These are phyloP conservation scores for Nepenthes alata DNA, from an alignment of 179 eudicot genomes.

Conservation along the genomic window DNA sequence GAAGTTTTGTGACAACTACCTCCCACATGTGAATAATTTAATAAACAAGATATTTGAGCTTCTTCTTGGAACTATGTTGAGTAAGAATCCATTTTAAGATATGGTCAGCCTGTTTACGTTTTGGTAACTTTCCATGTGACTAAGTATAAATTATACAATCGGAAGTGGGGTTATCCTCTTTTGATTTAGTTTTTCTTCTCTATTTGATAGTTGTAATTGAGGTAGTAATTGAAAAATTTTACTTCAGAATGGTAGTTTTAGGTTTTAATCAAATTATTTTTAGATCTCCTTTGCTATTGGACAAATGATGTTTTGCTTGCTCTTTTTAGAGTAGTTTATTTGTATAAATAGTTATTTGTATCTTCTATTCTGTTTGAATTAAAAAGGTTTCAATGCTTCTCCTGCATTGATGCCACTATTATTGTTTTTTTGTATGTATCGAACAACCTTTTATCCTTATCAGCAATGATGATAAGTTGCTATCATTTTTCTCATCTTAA, in stretches of 20 bases:
- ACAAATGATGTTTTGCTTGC: not conserved
- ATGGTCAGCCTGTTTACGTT: not conserved
- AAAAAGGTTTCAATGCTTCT: conserved; percentile 3
- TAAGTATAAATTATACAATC: too few relatives aligned
- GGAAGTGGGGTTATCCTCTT: too few relatives aligned
- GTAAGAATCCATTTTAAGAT: not conserved
- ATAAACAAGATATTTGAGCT: not conserved
- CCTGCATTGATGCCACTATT: conserved; percentile 2
- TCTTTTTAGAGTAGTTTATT: not conserved
- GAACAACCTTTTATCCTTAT: not conserved
- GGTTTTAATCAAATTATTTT: too few relatives aligned
- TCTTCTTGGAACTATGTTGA: not conserved
- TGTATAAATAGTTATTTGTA: not conserved
- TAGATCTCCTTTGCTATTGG: too few relatives aligned
- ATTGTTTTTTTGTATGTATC: not conserved
- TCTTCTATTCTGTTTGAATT: not conserved
- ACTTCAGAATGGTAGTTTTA: too few relatives aligned
- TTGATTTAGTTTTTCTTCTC: too few relatives aligned
- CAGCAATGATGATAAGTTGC: not conserved
- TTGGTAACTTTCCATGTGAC: not conserved
- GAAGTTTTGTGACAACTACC: not conserved
- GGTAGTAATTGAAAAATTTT: too few relatives aligned
- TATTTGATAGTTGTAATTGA: too few relatives aligned
- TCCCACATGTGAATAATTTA: too few relatives aligned
- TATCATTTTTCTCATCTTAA: not conserved